Evolutionary conservation across 202 grass and related monocot genomes (phyloP).

Genomic region (Alloteropsis angusta): DNA sequence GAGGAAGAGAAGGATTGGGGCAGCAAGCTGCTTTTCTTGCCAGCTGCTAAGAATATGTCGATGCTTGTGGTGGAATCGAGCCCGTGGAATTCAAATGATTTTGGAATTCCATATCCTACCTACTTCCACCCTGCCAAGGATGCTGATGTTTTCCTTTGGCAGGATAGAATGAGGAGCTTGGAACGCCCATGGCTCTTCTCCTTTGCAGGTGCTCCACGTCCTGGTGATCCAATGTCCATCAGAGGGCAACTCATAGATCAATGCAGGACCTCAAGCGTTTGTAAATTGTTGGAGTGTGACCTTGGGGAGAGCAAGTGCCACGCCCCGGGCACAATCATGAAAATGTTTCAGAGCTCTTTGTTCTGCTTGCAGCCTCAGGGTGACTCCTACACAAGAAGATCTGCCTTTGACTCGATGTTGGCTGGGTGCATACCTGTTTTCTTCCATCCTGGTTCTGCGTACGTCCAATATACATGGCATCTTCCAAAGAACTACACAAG

Average conservation of each 20-base stretch:
- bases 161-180: slow-evolving; percentile 85
- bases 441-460: slow-evolving; percentile 95
- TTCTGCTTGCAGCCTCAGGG: slow-evolving; percentile 97
- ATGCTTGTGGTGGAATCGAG: slow-evolving; percentile 97
- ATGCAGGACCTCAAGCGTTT: slow-evolving; percentile 67
- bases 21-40: slow-evolving; percentile 83
- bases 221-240: slow-evolving; percentile 77
- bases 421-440: slow-evolving; percentile 95
- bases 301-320: slow-evolving; percentile 95
- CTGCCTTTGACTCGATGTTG: slow-evolving; percentile 89
- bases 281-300: slow-evolving; percentile 87
- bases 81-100: slow-evolving; percentile 94
- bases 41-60: slow-evolving; percentile 85
- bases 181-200: slow-evolving; percentile 84
- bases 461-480: slow-evolving; percentile 90
- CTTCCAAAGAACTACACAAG: slow-evolving; percentile 84
- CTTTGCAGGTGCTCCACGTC: slow-evolving; percentile 86
- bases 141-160: slow-evolving; percentile 75
- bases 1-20: slow-evolving; percentile 77
- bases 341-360: slow-evolving; percentile 93
- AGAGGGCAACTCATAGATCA: slow-evolving; percentile 82
- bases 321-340: slow-evolving; percentile 81
- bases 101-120: slow-evolving; percentile 80
- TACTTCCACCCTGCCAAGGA: slow-evolving; percentile 91
- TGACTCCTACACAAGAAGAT: slow-evolving; percentile 94